Evolutionary conservation across 2,329 filamentous ascomycete genomes (phyloP).

Genomic region (Samsoniella hepiali): DNA sequence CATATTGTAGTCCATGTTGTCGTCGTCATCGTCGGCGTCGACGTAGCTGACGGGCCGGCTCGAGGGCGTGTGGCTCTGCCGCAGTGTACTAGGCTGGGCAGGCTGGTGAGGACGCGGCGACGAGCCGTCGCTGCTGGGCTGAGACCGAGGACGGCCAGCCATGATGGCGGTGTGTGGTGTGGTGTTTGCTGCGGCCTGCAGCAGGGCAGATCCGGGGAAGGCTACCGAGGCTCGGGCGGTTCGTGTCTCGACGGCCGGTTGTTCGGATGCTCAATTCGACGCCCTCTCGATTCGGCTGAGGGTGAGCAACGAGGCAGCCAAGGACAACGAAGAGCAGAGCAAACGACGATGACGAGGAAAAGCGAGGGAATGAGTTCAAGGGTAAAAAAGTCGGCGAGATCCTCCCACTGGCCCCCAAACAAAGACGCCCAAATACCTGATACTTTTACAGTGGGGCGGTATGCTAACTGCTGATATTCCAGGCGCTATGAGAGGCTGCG

Average conservation of each 20-base stretch:
- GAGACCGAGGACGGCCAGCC: conserved; percentile 28
- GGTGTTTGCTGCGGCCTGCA: neutral
- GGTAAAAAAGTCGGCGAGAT: neutral
- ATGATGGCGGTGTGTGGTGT: conserved; percentile 36
- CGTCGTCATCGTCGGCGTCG: conserved; percentile 17
- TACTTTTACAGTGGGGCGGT: conserved; percentile 14
- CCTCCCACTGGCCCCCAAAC: neutral
- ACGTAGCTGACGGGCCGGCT: conserved; percentile 24
- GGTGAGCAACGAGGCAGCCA: neutral
- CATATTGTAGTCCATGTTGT: conserved; percentile 11
- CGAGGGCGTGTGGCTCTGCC: conserved; percentile 41
- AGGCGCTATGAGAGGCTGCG: conserved; percentile 10
- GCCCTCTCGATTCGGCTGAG: neutral
- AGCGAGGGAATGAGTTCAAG: neutral
- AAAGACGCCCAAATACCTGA: neutral
- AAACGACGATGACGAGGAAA: neutral
- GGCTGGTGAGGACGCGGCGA: conserved; percentile 37
- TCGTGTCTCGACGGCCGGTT: neutral
- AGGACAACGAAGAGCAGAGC: neutral
- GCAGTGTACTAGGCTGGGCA: conserved; percentile 43
- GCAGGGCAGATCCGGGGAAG: neutral
- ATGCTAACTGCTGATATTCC: conserved; percentile 11
- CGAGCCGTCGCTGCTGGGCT: conserved; percentile 28
- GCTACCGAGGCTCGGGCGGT: neutral
- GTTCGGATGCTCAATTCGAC: neutral